Percentiles rank a stretch among this genome's conserved stretches.
These are phyloP conservation scores for Eimeria necatrix DNA, from an alignment of 169 alveolate genomes.

Conservation along the genomic window DNA sequence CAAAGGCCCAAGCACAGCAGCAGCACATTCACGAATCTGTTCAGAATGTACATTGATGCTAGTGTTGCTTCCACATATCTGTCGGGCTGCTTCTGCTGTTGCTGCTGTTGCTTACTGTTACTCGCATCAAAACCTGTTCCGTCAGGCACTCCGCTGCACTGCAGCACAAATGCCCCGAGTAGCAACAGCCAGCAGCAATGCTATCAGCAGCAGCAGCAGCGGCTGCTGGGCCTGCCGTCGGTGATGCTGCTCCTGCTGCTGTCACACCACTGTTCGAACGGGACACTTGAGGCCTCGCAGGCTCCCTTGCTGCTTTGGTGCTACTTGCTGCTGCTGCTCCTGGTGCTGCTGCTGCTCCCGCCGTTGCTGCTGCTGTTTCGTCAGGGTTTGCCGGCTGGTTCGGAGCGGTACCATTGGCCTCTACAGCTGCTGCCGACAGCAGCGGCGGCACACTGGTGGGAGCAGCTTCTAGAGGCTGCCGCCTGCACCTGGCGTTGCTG, in stretches of 20 bases:
- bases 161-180: constrained; percentile 45
- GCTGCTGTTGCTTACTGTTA: constrained; percentile 28
- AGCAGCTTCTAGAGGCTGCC: constrained; percentile 13
- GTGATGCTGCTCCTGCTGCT: constrained; percentile 16
- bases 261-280: constrained; percentile 7
- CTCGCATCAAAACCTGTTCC: constrained; percentile 7
- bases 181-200: constrained; percentile 1
- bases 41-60: background rate
- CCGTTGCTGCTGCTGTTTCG: constrained; percentile 40
- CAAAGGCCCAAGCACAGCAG: background rate
- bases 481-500: background rate
- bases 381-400: background rate
- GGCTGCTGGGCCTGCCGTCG: background rate
- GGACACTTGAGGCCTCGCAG: background rate
- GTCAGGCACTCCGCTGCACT: constrained; percentile 30
- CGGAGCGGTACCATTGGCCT: background rate
- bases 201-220: background rate
- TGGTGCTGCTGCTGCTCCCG: constrained; percentile 44
- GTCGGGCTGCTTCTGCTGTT: constrained; percentile 15
- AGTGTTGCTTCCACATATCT: background rate
- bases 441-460: constrained; percentile 11
- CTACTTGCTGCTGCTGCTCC: constrained; percentile 14
- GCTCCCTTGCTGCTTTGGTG: constrained; percentile 39
- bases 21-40: background rate
- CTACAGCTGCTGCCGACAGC: constrained; percentile 8